phyloP scores from a whole-genome alignment of 176 grass and related monocot genomes.

The Avena eriantha region DNA sequence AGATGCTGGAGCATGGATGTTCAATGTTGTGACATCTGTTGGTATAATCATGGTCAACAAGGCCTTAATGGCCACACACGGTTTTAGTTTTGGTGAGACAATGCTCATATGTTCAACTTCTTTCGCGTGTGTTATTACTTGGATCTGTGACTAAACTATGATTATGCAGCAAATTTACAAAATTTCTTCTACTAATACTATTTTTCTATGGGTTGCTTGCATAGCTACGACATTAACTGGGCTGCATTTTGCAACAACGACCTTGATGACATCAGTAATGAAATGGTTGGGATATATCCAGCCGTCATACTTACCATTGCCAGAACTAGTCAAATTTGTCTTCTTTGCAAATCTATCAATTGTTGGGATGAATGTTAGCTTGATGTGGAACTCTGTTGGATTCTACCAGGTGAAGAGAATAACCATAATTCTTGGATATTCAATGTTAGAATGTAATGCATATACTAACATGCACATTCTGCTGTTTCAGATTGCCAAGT shows the following conservation, averaged over 20 bases:
- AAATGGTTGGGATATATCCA: conserved; percentile 47
- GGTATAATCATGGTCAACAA: conserved; percentile 45
- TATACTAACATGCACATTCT: neutral
- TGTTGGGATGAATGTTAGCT: conserved; percentile 44
- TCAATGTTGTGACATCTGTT: conserved; percentile 40
- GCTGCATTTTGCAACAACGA: conserved; percentile 38
- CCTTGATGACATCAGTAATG: conserved; percentile 38
- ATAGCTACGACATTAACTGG: conserved; percentile 38
- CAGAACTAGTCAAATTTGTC: conserved; percentile 37
- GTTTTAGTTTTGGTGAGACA: conserved; percentile 40
- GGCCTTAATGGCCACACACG: conserved; percentile 33
- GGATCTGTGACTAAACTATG: neutral
- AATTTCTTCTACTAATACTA: conserved; percentile 21
- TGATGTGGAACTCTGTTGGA: conserved; percentile 47
- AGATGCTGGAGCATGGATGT: conserved; percentile 38
- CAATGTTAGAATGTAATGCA: conserved; percentile 17
- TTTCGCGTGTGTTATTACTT: neutral
- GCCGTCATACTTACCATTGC: conserved; percentile 34
- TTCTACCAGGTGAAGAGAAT: conserved; percentile 38
- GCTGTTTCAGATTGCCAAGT: conserved; percentile 34
- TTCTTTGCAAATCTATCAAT: conserved; percentile 42
- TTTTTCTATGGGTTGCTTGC: conserved; percentile 5
- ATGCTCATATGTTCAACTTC: conserved; percentile 4
- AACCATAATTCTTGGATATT: neutral
- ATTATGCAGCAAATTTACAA: neutral